Base-by-base conservation (phyloP, 495 filamentous ascomycete species). In the Penicillium ochrochloron region DNA sequence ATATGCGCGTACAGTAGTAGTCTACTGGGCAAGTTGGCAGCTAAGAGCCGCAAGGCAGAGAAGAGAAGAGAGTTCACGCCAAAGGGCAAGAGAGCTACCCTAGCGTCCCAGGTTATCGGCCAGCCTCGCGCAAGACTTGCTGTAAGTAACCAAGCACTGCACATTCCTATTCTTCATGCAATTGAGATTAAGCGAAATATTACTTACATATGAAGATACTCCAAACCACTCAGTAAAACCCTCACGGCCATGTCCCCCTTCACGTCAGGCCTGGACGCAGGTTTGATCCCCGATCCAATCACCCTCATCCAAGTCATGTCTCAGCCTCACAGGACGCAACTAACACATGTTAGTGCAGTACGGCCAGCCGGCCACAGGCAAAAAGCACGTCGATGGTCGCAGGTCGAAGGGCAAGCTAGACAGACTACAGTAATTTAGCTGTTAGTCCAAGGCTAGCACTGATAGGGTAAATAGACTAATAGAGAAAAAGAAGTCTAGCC, bases 11-110 rank as follows among this genome's bases (percentile, higher is more conserved):
- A 17, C 12, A 11, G 17, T 11, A 39, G 12, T 39, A 21, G 5
- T 29, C 10, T 51, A 29, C 25, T 51, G 8, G 48, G 23, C 25
- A 15, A n/a, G 14, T 10, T n/a, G 12, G 15, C 48, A 29, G 2
- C 48, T 0, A 52, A 52, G 48, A 52, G 48, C 48, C 48, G 48
- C 48, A 52, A 29, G 48, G 48, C 48, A 52, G 48, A 27, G 25
- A 27, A 27, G 25, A 27, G 25, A 27, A 27, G 25, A 27, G 25
- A 52, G 25, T 31, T 31, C 48, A 31, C 48, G 48, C 48, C 48
- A 52, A 52, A 51, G 48, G 25, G 25, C n/a, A n/a, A n/a, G 11
- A 31, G 48, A 29, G 46, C 48, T 52, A 52, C 48, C 25, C 48
- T 52, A 52, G 48, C 27, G 48, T 21, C 23, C 25, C 12, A 31